Conservation (phyloP, 2,329 filamentous ascomycete genomes). For the Ambrosiella xylebori region DNA sequence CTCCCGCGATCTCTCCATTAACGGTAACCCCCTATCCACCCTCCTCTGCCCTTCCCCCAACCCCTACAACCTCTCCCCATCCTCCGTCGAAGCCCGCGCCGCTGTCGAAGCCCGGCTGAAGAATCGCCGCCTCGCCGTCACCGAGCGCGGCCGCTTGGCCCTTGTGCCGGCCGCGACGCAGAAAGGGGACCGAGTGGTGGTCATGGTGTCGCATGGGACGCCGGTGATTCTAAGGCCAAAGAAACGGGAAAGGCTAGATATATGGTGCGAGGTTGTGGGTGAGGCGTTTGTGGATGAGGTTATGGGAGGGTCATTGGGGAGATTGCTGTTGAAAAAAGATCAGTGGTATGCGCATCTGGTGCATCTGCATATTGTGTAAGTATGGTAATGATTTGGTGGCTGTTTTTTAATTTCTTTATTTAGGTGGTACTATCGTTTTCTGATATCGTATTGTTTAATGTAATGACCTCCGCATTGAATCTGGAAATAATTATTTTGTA, state of each 20-base stretch:
- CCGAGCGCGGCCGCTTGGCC: constrained; percentile 5
- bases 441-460: constrained; percentile 1
- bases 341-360: constrained; percentile 7
- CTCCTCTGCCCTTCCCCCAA: constrained; percentile 1
- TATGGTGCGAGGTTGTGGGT: constrained; percentile 11
- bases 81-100: constrained; percentile 1
- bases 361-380: constrained; percentile 9
- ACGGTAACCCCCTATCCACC: constrained; percentile 4
- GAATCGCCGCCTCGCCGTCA: constrained; percentile 10
- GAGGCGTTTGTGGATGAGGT: constrained; percentile 12
- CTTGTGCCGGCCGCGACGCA: constrained; percentile 11
- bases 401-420: neutral
- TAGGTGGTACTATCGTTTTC: neutral
- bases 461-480: neutral
- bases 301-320: constrained; percentile 8
- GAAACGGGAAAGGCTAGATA: neutral
- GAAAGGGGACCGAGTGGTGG: constrained; percentile 8
- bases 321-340: constrained; percentile 9
- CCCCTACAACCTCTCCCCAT: constrained; percentile 4
- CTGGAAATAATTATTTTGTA: neutral
- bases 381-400: neutral
- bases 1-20: constrained; percentile 4
- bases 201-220: constrained; percentile 10
- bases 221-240: constrained; percentile 9
- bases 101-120: neutral